Conservation (phyloP, 2,329 filamentous ascomycete species). For the Calonectria naviculata region DNA sequence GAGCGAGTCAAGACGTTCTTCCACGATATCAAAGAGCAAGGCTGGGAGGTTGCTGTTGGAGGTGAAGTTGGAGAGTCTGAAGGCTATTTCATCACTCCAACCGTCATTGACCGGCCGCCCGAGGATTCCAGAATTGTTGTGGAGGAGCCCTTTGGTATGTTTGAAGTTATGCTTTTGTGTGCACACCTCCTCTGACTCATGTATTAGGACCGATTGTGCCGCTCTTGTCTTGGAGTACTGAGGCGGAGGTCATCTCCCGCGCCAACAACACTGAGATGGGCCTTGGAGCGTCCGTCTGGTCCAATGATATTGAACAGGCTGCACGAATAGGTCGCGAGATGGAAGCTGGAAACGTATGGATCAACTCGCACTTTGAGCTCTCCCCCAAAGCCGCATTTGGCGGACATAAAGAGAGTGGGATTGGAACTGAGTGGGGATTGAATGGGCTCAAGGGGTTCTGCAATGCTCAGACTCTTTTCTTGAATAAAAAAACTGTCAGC, state of each 20-base stretch:
- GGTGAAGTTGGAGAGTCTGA: slow-evolving; percentile 29
- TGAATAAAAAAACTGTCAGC: slow-evolving; percentile 5
- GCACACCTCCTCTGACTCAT: too few species aligned
- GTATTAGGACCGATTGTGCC: slow-evolving; percentile 67
- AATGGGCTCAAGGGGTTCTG: slow-evolving; percentile 42
- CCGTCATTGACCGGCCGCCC: slow-evolving; percentile 69
- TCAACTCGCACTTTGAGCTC: slow-evolving; percentile 66
- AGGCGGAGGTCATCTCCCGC: slow-evolving; percentile 68
- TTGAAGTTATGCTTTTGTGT: not conserved
- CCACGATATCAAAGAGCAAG: slow-evolving; percentile 59
- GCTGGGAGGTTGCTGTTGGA: slow-evolving; percentile 54
- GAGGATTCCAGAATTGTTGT: slow-evolving; percentile 66
- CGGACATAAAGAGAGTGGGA: slow-evolving; percentile 57
- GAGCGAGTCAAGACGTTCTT: slow-evolving; percentile 60
- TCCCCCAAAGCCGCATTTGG: slow-evolving; percentile 50
- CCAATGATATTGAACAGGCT: slow-evolving; percentile 60
- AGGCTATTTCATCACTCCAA: slow-evolving; percentile 68
- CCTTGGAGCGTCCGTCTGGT: slow-evolving; percentile 68
- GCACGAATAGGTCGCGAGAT: slow-evolving; percentile 62
- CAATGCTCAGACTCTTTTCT: slow-evolving; percentile 9
- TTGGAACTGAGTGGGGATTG: slow-evolving; percentile 55
- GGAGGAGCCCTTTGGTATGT: slow-evolving; percentile 61
- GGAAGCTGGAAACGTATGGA: slow-evolving; percentile 69
- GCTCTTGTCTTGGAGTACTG: slow-evolving; percentile 68
- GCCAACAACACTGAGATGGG: slow-evolving; percentile 66